Conservation (phyloP, 768 basidiomycete species). For the Hortiboletus campestris region DNA sequence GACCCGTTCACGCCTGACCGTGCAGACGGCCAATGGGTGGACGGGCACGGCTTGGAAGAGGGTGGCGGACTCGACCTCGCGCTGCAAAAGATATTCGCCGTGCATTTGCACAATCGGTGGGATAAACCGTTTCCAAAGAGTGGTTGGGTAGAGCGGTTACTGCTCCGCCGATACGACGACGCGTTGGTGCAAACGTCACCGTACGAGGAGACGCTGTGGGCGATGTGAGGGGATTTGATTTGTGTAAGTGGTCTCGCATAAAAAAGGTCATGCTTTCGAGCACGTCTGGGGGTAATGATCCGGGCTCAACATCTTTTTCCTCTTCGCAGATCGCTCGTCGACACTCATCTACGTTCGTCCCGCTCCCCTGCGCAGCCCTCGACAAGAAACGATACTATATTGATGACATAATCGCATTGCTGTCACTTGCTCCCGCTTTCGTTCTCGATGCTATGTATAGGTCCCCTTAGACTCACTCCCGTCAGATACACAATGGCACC, state of each 20-base stretch:
- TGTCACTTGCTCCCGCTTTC: neutral
- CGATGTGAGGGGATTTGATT: neutral
- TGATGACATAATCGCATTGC: neutral
- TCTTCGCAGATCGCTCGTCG: neutral
- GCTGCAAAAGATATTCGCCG: conserved; percentile 73
- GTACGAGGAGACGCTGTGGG: neutral
- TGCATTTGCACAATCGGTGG: conserved; percentile 98
- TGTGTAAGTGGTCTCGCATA: neutral
- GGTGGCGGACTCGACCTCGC: conserved; percentile 62
- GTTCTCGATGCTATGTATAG: neutral
- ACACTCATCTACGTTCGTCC: too few species aligned
- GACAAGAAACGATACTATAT: neutral
- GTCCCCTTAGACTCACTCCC: neutral
- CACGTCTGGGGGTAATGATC: neutral
- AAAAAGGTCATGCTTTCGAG: too few species aligned
- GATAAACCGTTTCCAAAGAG: conserved; percentile 73
- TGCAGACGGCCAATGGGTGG: conserved; percentile 58
- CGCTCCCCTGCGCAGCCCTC: neutral
- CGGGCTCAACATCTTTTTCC: neutral
- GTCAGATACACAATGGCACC: too few species aligned
- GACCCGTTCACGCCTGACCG: conserved; percentile 76
- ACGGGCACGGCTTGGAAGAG: conserved; percentile 48
- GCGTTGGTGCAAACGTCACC: conserved; percentile 14
- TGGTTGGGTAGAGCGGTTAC: conserved; percentile 85
- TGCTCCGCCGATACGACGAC: conserved; percentile 62